A percentile compares a stretch with the other conserved stretches of the same genome.
Conservation (phyloP, 2,329 filamentous ascomycete species). For the Phialemoniopsis sp. region DNA sequence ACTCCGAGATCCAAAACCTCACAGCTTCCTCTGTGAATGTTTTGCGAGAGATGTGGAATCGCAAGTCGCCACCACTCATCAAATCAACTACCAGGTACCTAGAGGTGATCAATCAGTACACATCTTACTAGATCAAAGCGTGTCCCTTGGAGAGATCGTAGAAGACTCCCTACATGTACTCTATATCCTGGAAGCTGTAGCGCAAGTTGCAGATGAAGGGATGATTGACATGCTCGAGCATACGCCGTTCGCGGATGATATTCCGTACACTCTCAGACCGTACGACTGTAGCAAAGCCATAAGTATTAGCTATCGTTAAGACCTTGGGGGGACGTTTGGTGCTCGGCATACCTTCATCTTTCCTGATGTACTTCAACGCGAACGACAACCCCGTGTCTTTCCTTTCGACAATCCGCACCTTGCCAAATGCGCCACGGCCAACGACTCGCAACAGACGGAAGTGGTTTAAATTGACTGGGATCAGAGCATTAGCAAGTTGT, state of each 20-base stretch:
- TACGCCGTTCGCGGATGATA: conserved; percentile 93
- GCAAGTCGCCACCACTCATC: conserved; percentile 94
- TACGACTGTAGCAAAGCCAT: conserved; percentile 61
- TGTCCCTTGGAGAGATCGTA: background rate
- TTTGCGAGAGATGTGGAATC: conserved; percentile 97
- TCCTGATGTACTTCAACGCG: conserved; percentile 95
- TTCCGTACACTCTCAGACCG: conserved; percentile 97
- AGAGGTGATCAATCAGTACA: conserved; percentile 49
- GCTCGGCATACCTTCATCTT: conserved; percentile 79
- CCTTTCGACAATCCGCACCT: conserved; percentile 96
- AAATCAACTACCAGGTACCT: conserved; percentile 97
- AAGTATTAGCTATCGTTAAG: conserved; percentile 2
- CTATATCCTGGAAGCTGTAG: conserved; percentile 98
- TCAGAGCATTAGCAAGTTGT: conserved; percentile 1
- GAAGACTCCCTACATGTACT: conserved; percentile 71
- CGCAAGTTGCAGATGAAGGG: conserved; percentile 97
- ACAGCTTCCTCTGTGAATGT: conserved; percentile 97
- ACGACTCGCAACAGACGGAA: conserved; percentile 94
- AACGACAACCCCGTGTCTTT: conserved; percentile 94
- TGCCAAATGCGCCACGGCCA: conserved; percentile 96
- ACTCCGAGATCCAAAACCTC: conserved; percentile 92
- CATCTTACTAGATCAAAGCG: background rate
- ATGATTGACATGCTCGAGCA: conserved; percentile 97
- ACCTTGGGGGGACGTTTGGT: background rate
- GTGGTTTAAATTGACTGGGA: conserved; percentile 88